Evolutionary conservation across 306 rosid species (phyloP), one percentile per base, ranked within the genome.

Genomic region (Dalbergia cochinchinensis): DNA sequence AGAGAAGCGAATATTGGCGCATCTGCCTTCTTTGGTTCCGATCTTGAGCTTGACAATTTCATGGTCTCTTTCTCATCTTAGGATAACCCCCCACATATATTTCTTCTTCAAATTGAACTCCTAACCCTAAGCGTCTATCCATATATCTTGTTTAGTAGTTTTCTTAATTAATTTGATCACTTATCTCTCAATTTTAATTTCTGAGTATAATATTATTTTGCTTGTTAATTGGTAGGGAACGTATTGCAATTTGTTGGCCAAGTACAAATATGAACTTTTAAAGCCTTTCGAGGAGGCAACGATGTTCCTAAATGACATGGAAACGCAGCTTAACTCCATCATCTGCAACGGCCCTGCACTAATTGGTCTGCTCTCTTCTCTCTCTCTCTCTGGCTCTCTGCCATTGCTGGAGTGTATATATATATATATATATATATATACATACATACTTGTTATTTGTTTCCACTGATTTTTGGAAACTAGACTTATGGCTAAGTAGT

Each of bases 21-120:
- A 77, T 67, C 73, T 50, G n/a, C 73, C 74, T 67, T 78, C 82
- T 66, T 84, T 47, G 85, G 79, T 70, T 71, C 88, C 58, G 94
- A 93, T 87, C 97, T 91, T 22, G 98, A 93, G 72, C 98, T 93
- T 44, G 94, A 93, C 61, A 71, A 72, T 4, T 93, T 93, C 89
- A 93, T 93, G 98, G 98, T 92, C 42, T 79, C 45, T 77, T 59
- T 65, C 39, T 70, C 41, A 37, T 37, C 7, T 37, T 37, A 42
- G 6, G 47, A 42, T 7, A 42, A 42, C 6, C 2, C 45, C 53
- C 3, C 53, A 47, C 10, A 11, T 48, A 48, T 3, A 0, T 14
- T 8, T 31, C 19, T 8, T 59, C n/a, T 22, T 54, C 57, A 54
- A 50, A 31, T 11, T 20, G 2, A 2, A 26, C 31, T 26, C 45